Percentiles rank a stretch among this genome's conserved stretches.
phyloP scores from a whole-genome alignment of 208 protist genomes.

The Blechomonas ayalai region DNA sequence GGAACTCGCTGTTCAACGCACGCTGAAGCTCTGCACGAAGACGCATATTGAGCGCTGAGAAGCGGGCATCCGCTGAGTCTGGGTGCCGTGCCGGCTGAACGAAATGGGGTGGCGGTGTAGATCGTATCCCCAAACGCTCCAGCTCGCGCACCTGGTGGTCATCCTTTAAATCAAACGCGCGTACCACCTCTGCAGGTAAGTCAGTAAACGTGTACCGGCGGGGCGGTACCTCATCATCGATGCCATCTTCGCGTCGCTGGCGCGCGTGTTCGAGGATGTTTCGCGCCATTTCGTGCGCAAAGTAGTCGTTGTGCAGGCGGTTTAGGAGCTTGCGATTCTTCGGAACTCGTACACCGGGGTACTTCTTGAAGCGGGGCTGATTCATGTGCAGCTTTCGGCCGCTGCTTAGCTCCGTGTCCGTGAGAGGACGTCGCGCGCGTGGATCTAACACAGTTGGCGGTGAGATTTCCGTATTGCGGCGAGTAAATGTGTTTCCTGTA shows the following conservation, averaged over 20 bases:
- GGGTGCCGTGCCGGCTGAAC: constrained; percentile 23
- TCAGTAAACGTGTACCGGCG: constrained; percentile 41
- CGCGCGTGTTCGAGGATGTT: constrained; percentile 43
- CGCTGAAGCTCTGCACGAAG: constrained; percentile 75
- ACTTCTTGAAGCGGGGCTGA: constrained; percentile 67
- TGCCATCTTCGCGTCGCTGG: constrained; percentile 24
- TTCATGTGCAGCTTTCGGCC: constrained; percentile 36
- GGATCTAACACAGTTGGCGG: constrained; percentile 69
- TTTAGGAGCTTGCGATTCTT: constrained; percentile 72
- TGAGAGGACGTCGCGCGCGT: constrained; percentile 58
- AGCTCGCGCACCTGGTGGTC: constrained; percentile 42
- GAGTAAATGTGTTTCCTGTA: constrained; percentile 48
- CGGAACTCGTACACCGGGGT: constrained; percentile 73
- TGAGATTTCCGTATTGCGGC: constrained; percentile 41
- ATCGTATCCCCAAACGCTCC: constrained; percentile 20
- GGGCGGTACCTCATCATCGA: constrained; percentile 6
- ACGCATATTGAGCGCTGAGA: constrained; percentile 56
- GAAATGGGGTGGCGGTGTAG: constrained; percentile 8
- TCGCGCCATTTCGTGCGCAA: constrained; percentile 44
- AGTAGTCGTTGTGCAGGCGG: constrained; percentile 75
- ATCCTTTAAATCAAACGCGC: constrained; percentile 57
- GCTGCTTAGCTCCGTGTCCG: constrained; percentile 34
- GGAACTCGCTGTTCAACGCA: constrained; percentile 74
- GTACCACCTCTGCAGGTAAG: constrained; percentile 42
- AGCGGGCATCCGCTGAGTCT: constrained; percentile 59